Base-by-base conservation (phyloP, 2,329 filamentous ascomycete species). In the Colletotrichum sp. region DNA sequence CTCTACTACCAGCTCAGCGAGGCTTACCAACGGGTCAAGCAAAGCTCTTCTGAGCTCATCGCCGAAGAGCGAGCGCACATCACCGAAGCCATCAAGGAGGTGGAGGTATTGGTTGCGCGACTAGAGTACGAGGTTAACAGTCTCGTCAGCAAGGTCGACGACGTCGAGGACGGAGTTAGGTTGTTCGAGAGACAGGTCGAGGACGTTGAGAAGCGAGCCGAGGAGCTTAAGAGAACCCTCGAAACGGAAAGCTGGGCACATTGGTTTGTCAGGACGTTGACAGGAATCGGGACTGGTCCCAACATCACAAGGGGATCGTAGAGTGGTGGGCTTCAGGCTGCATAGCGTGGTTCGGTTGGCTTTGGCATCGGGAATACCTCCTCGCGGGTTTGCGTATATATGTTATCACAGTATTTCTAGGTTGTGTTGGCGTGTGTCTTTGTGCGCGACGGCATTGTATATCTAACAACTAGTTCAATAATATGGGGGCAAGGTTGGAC, bases 41-140 rank as follows among this genome's bases (percentile, higher is more conserved):
- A 93, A 70, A 88, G 89, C 72, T 92, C 93, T 2, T 90, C 93
- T 38, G 93, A 94, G 72, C 85, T 95, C 18, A 84, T 98, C 12
- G 87, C 88, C 0, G 90, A 93, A 62, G 94, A 97, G 83, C 90
- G 92, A 54, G 87, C 88, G 27, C 88, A 90, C 66, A 86, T 98
- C 47, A 90, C 89, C 6, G 94, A 97, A 80, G 89, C 89, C 18
- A 87, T 95, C 74, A 93, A 93, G 81, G 94, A 97, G 76, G 88
- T 98, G 16, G 95, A 98, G 81, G 90, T 93, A 27, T 86, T 97
- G 51, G 91, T 93, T 4, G 95, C 95, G 24, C 96, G 96, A 83
- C 87, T 98, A 69, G 96, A 98, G 79, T 98, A 98, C 82, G 96
- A 98, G 85, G 93, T 98, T 75, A 91, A 93, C 73, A 91, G 92